Percentiles rank a stretch among this genome's conserved stretches.
Evolutionary conservation across 495 filamentous ascomycete genomes (phyloP).

Genomic region (Penicillium silybi): DNA sequence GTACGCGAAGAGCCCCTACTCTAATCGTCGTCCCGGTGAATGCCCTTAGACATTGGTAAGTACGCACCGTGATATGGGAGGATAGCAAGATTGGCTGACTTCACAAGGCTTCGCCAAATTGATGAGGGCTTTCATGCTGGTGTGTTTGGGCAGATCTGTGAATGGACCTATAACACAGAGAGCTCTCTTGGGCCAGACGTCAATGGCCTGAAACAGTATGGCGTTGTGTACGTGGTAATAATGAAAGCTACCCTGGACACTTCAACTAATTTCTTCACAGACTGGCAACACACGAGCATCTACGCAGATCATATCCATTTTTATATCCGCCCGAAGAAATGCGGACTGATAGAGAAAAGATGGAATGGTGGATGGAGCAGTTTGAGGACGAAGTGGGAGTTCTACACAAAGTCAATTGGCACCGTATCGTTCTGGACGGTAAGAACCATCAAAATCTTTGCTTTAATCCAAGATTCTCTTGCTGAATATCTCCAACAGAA

Average conservation of each 20-base stretch:
- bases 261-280: conserved; percentile 7
- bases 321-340: conserved; percentile 22
- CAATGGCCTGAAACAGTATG: conserved; percentile 11
- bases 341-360: conserved; percentile 20
- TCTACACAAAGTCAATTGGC: conserved; percentile 49
- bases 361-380: conserved; percentile 31
- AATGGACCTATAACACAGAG: conserved; percentile 6
- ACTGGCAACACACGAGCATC: conserved; percentile 52
- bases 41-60: neutral
- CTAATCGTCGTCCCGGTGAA: conserved; percentile 44
- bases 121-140: conserved; percentile 19
- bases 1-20: conserved; percentile 33
- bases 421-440: conserved; percentile 59
- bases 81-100: neutral
- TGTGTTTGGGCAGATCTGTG: conserved; percentile 10
- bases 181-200: conserved; percentile 7
- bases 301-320: conserved; percentile 48
- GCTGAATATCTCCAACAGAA: conserved; percentile 12
- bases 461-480: too few relatives aligned
- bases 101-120: neutral
- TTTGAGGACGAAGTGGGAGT: conserved; percentile 32
- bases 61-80: neutral
- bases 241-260: neutral
- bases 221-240: conserved; percentile 23
- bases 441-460: neutral